Conservation (phyloP, 2,329 filamentous ascomycete genomes). For the Monascus ruber region DNA sequence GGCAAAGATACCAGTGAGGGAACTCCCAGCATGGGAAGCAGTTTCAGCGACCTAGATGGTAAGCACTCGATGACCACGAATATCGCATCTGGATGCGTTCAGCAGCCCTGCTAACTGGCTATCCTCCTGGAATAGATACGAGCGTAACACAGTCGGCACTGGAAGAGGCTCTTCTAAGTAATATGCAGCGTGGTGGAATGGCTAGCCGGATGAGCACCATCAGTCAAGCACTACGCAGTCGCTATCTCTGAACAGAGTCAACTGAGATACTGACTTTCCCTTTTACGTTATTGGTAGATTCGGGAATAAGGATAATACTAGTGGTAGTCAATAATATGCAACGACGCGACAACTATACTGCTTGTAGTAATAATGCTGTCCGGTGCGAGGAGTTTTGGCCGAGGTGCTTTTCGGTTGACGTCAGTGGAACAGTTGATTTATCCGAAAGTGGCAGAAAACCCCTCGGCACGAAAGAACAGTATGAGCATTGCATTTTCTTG, state of each 20-base stretch:
- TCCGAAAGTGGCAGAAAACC: no score
- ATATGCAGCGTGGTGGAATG: conserved; percentile 46
- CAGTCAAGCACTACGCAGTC: conserved; percentile 44
- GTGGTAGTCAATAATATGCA: no score
- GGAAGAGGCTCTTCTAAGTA: conserved; percentile 52
- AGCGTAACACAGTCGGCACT: conserved; percentile 55
- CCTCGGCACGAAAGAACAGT: no score
- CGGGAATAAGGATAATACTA: neutral
- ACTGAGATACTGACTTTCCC: neutral
- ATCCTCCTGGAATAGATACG: conserved; percentile 33
- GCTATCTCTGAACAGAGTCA: conserved; percentile 29
- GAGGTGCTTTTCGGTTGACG: no score
- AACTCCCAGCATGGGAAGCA: conserved; percentile 53
- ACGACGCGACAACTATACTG: no score
- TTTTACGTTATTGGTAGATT: no score
- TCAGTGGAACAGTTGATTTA: no score
- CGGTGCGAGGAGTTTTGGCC: no score
- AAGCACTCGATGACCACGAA: conserved; percentile 10
- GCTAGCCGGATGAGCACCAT: conserved; percentile 40
- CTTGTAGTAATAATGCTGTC: no score
- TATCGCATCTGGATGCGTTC: neutral
- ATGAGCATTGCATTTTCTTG: no score
- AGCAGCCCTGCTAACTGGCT: no score
- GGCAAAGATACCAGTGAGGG: conserved; percentile 41
- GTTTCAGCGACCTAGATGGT: conserved; percentile 56